Base-by-base conservation (phyloP, 2,329 filamentous ascomycete genomes). In the Aspergillus glaucus region DNA sequence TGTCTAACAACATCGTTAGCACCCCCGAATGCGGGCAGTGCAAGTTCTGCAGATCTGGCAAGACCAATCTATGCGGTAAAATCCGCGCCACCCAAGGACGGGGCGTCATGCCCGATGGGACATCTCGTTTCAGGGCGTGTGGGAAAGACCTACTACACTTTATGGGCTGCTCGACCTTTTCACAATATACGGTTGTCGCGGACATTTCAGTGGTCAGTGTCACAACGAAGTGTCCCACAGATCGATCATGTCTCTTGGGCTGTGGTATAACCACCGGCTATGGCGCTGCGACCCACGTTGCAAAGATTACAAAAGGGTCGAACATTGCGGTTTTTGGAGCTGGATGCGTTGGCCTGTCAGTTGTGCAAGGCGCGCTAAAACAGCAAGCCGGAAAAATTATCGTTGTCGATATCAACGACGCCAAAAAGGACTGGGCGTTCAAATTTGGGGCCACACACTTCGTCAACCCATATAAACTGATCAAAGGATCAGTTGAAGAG, bases 31-130 rank as follows among this genome's bases (percentile, higher is more conserved):
- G 93, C 78, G 79, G 82, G 60, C 92, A 97, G 73, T 98, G 93
- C 84, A 97, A 97, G 79, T 97, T 97, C 81, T 98, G 93, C 86
- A 93, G 88, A 74, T 97, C 92, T 37, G 93, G 92, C 76, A 98
- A 98, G 85, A 97, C 92, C 65, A 95, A 97, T 75, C 86, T 97
- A 50, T 97, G 92, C 76, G 93, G 93, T 71, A 97, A 97, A 83
- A 98, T 98, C 73, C 86, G 93, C 63, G 88, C 89, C 42, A 97
- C 93, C 39, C 93, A 98, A 76, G 93, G 93, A 63, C 87, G 84
- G 73, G 93, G 93, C 66, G 82, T 96, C 60, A 95, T 98, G 91
- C 93, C 93, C 50, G 93, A 98, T 71, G 92, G 92, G 63, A 97
- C 92, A 57, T 86, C 87, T 49, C 87, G 93, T 63, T 96, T 97